Evolutionary conservation across 345 rosid species (phyloP), one percentile per base, ranked within the genome.

Genomic region (Draba incana): DNA sequence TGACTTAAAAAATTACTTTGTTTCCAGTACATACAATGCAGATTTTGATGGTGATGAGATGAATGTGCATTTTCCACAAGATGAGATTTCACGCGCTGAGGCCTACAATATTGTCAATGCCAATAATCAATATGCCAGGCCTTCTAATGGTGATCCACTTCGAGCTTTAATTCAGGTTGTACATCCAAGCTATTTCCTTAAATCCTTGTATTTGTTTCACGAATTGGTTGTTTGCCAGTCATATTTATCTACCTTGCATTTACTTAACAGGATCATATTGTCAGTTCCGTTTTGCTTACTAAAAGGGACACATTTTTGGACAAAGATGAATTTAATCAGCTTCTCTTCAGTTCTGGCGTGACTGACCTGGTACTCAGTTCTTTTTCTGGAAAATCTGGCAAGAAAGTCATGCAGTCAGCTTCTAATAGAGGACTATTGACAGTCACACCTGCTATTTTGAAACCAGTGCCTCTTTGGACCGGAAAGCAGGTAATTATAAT

Each of bases 1-100:
- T 45, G 63, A 64, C 42, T 43, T 51, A 37, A 13, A 50, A 33
- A 52, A 3, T 45, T 75, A 35, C 66, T 76, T 58, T 76, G 39
- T 37, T 77, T 67, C 60, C 88, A 94, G 99, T 72, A 94, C 99
- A 27, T 94, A 94, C 81, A 94, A 94, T 80, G 99, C 99, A 67
- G 99, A 94, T 78, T 94, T 94, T 86, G 99, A 94, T 72, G 99
- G 99, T 58, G 99, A 94, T 84, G 99, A 94, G 83, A 94, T 94
- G 94, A 94, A 94, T 83, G 99, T 94, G 70, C 99, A 94, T 84
- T 94, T 94, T 56, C 97, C 99, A 50, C 99, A 94, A 94, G 99
- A 94, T 85, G 96, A 94, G 76, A 83, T 94, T 70, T 91, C 97
- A 75, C 97, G 99, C 54, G 89, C 99, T 47, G 99, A 94, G 84